A percentile compares a stretch with the other conserved stretches of the same genome.
phyloP scores from a whole-genome alignment of 164 flowering plant genomes.

The Cinnamomum chago region DNA sequence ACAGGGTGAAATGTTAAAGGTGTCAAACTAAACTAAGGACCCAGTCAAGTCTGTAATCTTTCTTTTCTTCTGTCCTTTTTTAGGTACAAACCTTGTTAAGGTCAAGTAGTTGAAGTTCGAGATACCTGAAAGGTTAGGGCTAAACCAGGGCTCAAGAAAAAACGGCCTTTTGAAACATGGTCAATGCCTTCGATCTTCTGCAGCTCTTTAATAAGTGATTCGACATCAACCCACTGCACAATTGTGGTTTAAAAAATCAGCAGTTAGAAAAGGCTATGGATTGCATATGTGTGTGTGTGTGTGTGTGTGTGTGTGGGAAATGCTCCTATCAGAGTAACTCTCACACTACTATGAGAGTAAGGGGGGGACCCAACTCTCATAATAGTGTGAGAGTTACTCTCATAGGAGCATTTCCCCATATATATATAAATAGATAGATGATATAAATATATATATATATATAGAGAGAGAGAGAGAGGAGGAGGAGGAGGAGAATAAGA shows the following conservation, averaged over 20 bases:
- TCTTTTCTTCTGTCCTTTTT: neutral
- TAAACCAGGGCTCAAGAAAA: conserved; percentile 88
- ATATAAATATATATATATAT: too few species aligned
- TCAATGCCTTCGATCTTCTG: conserved; percentile 60
- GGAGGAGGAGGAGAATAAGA: too few species aligned
- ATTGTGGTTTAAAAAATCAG: conserved; percentile 7
- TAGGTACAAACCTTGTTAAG: neutral
- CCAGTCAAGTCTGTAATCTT: neutral
- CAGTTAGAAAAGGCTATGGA: neutral
- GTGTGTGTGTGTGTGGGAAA: too few species aligned
- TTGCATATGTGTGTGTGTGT: too few species aligned
- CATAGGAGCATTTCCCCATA: too few species aligned
- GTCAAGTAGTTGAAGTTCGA: neutral
- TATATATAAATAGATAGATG: too few species aligned
- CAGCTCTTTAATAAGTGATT: conserved; percentile 76
- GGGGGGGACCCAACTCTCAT: too few species aligned
- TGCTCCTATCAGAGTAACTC: too few species aligned
- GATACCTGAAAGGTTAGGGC: conserved; percentile 93
- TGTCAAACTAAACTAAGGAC: neutral
- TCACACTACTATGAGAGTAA: too few species aligned
- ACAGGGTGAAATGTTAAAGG: neutral
- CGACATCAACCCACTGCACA: conserved; percentile 86
- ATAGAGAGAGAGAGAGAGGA: too few species aligned
- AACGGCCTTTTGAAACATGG: conserved; percentile 80
- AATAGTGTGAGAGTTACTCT: too few species aligned